These are phyloP conservation scores for Meira nashicola DNA, from an alignment of 1,284 basidiomycete genomes.

Conservation along the genomic window DNA sequence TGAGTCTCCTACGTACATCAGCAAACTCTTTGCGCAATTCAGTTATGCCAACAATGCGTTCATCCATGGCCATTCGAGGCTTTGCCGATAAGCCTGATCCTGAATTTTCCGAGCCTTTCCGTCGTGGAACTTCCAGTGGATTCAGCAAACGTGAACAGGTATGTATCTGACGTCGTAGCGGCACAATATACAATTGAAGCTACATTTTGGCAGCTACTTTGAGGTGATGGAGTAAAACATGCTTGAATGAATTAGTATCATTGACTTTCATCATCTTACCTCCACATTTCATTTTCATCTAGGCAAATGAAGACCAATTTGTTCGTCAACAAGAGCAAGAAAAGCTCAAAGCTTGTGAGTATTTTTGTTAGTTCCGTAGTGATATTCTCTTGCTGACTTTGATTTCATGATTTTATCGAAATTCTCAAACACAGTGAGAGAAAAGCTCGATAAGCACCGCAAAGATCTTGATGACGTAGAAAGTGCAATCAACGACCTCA, in stretches of 20 bases:
- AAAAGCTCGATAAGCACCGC: constrained; percentile 16
- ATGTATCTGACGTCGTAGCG: not conserved
- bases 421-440: constrained; percentile 11
- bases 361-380: not conserved
- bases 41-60: not conserved
- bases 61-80: constrained; percentile 6
- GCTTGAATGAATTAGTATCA: not conserved
- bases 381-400: not conserved
- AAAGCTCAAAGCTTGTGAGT: constrained; percentile 21
- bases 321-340: constrained; percentile 13
- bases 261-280: not conserved
- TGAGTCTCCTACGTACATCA: constrained; percentile 13
- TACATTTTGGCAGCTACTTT: too few species aligned
- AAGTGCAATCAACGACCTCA: constrained; percentile 16
- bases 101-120: not conserved
- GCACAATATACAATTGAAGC: too few species aligned
- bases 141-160: constrained; percentile 15
- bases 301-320: constrained; percentile 17
- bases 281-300: not conserved
- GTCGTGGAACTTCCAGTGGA: constrained; percentile 2
- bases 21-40: constrained; percentile 3
- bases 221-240: too few species aligned
- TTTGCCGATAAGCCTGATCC: constrained; percentile 11
- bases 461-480: constrained; percentile 19
- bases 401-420: not conserved